phyloP scores from a whole-genome alignment of 202 grass and related monocot genomes.

The Bolboschoenoplectus hybrid region DNA sequence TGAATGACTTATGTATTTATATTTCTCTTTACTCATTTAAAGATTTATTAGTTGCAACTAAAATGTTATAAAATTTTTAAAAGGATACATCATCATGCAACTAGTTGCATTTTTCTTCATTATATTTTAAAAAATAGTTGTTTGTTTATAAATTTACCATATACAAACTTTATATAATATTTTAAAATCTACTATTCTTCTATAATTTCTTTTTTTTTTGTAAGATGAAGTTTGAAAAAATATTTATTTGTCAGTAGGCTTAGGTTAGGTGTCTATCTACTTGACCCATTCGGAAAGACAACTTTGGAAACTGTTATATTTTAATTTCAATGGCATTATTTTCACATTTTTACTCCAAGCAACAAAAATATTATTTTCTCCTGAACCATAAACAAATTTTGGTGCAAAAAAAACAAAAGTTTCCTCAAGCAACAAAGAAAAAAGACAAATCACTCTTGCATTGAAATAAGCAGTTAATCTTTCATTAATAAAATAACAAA shows the following conservation, averaged over 20 bases:
- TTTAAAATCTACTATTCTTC: too few relatives aligned
- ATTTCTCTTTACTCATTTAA: too few relatives aligned
- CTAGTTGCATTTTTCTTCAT: too few relatives aligned
- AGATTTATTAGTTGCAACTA: too few relatives aligned
- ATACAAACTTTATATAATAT: too few relatives aligned
- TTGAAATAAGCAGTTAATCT: background rate
- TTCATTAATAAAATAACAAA: background rate
- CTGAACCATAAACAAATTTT: background rate
- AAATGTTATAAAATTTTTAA: too few relatives aligned
- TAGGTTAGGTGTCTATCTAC: background rate
- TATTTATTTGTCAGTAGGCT: background rate
- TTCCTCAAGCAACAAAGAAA: background rate
- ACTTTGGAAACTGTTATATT: conserved; percentile 2
- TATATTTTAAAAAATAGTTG: too few relatives aligned
- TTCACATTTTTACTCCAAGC: background rate
- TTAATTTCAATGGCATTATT: background rate
- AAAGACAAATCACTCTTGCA: background rate
- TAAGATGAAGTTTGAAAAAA: too few relatives aligned
- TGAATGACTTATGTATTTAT: too few relatives aligned
- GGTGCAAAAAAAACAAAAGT: background rate
- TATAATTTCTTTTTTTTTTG: background rate
- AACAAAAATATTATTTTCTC: background rate
- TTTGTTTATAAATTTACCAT: too few relatives aligned
- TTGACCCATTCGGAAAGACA: background rate
- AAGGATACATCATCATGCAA: too few relatives aligned